phyloP scores from a whole-genome alignment of 257 asterid species.

The Petunia secreta region DNA sequence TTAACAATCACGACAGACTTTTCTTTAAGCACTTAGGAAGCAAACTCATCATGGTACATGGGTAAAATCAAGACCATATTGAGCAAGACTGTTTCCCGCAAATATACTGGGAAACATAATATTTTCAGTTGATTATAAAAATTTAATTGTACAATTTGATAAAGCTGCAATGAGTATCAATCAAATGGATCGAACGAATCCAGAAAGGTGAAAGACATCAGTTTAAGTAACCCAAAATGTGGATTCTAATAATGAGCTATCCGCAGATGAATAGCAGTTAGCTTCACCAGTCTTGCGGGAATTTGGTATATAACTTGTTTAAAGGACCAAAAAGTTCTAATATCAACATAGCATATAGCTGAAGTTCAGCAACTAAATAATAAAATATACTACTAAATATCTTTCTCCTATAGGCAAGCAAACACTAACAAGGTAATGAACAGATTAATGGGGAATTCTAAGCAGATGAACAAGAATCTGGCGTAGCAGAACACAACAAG shows the following conservation, averaged over 20 bases:
- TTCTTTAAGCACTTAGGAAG: neutral
- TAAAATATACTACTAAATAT: constrained; percentile 7
- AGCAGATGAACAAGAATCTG: constrained; percentile 6
- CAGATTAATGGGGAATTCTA: neutral
- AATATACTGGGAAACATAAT: neutral
- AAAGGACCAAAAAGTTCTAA: neutral
- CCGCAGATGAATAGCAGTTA: neutral
- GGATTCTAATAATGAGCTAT: neutral
- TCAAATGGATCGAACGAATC: constrained; percentile 10
- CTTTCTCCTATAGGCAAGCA: neutral
- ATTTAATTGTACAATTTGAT: neutral
- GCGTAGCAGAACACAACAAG: neutral
- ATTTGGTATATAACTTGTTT: constrained; percentile 5
- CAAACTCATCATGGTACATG: neutral
- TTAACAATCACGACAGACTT: neutral
- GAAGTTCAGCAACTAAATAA: constrained; percentile 15
- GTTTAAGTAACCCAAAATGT: constrained; percentile 13
- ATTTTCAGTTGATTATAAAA: neutral
- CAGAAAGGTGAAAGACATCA: neutral
- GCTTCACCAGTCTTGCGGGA: constrained; percentile 8
- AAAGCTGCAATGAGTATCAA: constrained; percentile 3
- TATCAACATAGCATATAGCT: neutral
- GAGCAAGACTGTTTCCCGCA: neutral
- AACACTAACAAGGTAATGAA: neutral
- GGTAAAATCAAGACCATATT: neutral